Evolutionary conservation across 2,329 filamentous ascomycete genomes (phyloP).

Genomic region (Aureobasidium musti): DNA sequence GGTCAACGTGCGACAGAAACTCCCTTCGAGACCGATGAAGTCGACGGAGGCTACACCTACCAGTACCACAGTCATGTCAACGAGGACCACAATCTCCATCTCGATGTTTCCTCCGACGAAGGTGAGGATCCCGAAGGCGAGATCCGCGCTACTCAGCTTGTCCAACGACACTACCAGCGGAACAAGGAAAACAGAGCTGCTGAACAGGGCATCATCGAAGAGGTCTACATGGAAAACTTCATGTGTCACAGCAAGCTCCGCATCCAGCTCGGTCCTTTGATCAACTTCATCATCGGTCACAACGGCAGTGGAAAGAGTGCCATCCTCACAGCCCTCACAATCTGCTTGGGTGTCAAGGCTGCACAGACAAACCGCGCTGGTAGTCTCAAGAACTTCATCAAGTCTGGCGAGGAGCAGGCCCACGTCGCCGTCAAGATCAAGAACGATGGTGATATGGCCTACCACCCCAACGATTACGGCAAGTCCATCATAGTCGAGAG

Average conservation of each 20-base stretch:
- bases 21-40: not conserved
- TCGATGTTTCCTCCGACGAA: constrained; percentile 33
- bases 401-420: constrained; percentile 75
- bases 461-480: constrained; percentile 79
- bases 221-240: constrained; percentile 85
- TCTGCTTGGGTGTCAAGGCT: constrained; percentile 94
- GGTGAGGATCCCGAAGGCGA: constrained; percentile 39
- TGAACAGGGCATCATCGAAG: constrained; percentile 84
- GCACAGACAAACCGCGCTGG: constrained; percentile 89
- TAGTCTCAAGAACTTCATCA: constrained; percentile 87
- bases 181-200: constrained; percentile 67
- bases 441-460: constrained; percentile 83
- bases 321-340: constrained; percentile 84
- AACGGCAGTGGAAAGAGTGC: constrained; percentile 99
- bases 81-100: constrained; percentile 16
- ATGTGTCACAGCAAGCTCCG: constrained; percentile 89
- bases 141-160: constrained; percentile 36
- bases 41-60: constrained; percentile 28
- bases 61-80: constrained; percentile 22
- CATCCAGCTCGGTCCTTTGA: constrained; percentile 84
- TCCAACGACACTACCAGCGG: constrained; percentile 37
- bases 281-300: constrained; percentile 97
- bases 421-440: constrained; percentile 83
- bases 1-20: not conserved
- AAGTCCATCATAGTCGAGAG: constrained; percentile 87